Evolutionary conservation across 768 basidiomycete species (phyloP), one percentile per base, ranked within the genome.

Genomic region (Lactarius vividus): DNA sequence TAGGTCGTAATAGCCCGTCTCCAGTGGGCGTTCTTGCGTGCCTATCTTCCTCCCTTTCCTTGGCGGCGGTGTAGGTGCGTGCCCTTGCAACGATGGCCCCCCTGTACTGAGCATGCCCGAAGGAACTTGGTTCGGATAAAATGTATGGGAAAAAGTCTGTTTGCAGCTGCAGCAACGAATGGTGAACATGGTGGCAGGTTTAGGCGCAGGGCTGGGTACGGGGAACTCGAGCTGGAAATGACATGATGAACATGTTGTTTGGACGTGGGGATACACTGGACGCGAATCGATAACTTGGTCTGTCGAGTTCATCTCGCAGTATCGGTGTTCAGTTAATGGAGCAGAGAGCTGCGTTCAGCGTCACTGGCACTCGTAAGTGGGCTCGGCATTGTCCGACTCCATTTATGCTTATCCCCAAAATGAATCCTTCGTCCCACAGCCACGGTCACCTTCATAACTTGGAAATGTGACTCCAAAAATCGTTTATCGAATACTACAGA

Each of bases 1-100:
- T 26, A 91, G 81, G 73, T 96, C 93, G 72, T 96, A 96, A 77
- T 95, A 96, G n/a, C 83, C 88, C 0, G 90, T 94, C 73, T 96
- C 94, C 42, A 96, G 78, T 7, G 94, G 94, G 62, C 86, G 82
- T 67, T 93, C 92, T 74, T 95, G 92, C 20, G 93, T 92, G 1
- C 93, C 93, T 68, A 94, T 92, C 81, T 91, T 92, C 66, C 93
- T 79, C 11, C 86, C 83, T 73, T 83, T 88, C 57, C 83, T 74
- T 18, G 65, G 31, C 15, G 67, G 55, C 9, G 63, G 63, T n/a
- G 53, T 29, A 33, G 68, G 56, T 28, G 59, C 57, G 8, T 67
- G 61, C 11, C 64, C 61, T 3, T 68, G 62, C 4, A 72, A 70
- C 0, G 72, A 69, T 2, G 68, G 39, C 13, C 52, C 68, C 33